phyloP scores from a whole-genome alignment of 2,329 filamentous ascomycete genomes.

The Akanthomyces lecanii region DNA sequence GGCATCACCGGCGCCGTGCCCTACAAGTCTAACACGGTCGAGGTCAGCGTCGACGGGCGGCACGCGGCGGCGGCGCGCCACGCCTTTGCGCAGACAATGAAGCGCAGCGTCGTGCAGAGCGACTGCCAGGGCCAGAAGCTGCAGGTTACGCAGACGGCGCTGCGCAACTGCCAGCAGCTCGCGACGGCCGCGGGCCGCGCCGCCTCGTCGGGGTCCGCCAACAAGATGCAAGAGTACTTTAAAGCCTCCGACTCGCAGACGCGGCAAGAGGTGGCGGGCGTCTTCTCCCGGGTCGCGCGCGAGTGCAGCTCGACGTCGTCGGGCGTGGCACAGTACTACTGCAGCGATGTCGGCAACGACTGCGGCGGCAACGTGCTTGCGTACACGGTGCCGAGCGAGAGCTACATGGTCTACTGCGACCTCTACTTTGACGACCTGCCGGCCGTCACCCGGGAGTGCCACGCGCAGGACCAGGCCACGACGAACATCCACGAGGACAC shows the following conservation, averaged over 20 bases:
- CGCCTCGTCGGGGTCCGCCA: constrained; percentile 44
- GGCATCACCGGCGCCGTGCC: constrained; percentile 46
- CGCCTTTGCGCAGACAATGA: constrained; percentile 35
- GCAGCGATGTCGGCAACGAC: constrained; percentile 51
- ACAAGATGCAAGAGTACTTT: constrained; percentile 54
- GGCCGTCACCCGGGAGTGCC: constrained; percentile 47
- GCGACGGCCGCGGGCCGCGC: constrained; percentile 33
- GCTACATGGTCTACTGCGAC: constrained; percentile 58
- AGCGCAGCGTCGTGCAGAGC: constrained; percentile 45
- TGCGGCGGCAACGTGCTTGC: constrained; percentile 52
- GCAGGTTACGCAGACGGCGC: constrained; percentile 38
- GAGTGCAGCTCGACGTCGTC: constrained; percentile 51
- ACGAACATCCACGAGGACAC: constrained; percentile 61
- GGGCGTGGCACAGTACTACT: constrained; percentile 52
- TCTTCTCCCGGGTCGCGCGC: constrained; percentile 46
- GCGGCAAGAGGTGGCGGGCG: constrained; percentile 44
- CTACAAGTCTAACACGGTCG: constrained; percentile 54
- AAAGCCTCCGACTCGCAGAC: constrained; percentile 43
- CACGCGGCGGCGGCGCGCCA: constrained; percentile 46
- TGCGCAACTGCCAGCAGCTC: constrained; percentile 47
- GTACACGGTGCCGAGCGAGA: constrained; percentile 53
- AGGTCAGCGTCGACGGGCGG: constrained; percentile 51
- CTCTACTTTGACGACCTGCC: constrained; percentile 55
- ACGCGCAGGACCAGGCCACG: constrained; percentile 61
- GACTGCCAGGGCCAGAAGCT: constrained; percentile 47